Evolutionary conservation across 2,329 filamentous ascomycete genomes (phyloP).

Genomic region (Exophiala oligosperma): DNA sequence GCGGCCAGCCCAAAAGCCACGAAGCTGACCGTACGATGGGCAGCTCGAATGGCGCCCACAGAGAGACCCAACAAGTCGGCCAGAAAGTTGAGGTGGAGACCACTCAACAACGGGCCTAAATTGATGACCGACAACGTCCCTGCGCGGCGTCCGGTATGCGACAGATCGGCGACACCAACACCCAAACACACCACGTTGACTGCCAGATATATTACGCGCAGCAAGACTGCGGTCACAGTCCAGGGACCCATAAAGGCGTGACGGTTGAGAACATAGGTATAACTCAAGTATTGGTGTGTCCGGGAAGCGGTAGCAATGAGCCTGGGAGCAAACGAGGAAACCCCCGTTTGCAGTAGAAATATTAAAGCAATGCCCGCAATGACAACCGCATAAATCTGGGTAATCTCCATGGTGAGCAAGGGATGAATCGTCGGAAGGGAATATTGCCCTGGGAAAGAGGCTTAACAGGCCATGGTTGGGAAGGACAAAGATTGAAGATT

Average conservation of each 20-base stretch:
- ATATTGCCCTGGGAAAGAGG: neutral
- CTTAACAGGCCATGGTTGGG: too few species aligned
- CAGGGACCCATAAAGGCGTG: constrained; percentile 1
- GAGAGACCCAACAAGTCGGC: constrained; percentile 25
- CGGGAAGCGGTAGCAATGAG: neutral
- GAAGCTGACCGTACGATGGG: constrained; percentile 23
- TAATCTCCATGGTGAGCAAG: neutral
- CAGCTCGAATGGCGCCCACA: constrained; percentile 10
- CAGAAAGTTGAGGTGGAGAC: constrained; percentile 25
- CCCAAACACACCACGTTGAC: constrained; percentile 3
- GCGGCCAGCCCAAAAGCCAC: constrained; percentile 19
- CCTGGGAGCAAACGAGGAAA: neutral
- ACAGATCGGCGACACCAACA: neutral
- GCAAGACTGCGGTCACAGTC: neutral
- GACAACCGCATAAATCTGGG: neutral
- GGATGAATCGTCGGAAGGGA: neutral
- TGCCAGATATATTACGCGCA: neutral
- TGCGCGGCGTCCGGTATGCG: neutral
- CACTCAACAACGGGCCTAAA: constrained; percentile 22
- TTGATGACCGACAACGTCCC: constrained; percentile 25
- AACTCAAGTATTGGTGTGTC: neutral
- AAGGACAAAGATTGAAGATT: neutral
- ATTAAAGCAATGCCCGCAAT: neutral
- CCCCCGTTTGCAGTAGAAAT: neutral
- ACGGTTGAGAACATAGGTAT: constrained; percentile 2